Base-by-base conservation (phyloP, 2,329 filamentous ascomycete genomes). In the Plectosphaerella sp. region DNA sequence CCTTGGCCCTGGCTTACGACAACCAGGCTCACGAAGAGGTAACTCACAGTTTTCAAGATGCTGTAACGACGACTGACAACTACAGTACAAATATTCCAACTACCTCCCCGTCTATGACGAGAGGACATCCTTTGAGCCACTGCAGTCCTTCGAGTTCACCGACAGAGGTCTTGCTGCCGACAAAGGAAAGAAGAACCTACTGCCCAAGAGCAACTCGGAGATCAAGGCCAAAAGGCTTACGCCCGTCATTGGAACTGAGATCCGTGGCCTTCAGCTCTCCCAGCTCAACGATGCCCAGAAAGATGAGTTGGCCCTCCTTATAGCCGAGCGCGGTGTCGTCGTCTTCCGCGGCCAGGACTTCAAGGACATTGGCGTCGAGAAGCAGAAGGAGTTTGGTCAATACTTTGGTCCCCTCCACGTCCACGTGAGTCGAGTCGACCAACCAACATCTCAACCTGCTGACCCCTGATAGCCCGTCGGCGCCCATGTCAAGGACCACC, bases 241-340 rank as follows among this genome's bases (percentile, higher is more conserved):
- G 0, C 54, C 52, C 3, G 61, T 64, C 47, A 71, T 74, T 43
- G 71, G 72, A 12, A 73, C 70, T 5, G 72, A 74, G 54, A 68
- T 74, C 43, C 60, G 66, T 5, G 70, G 69, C 1, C 57, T 73
- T 25, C 71, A 73, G 53, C 58, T 74, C 2, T 70, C 67, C 14
- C 58, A 67, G 41, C 62, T 74, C 41, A 68, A 60, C 10, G 64
- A 70, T 53, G 57, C 59, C 39, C 70, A 72, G 49, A 72, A 66
- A 51, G 70, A 75, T 54, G 71, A 75, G 55, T 59, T 74, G 9
- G 72, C 69, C 1, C 61, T 73, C 1, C 58, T 74, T n/a, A 67
- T 72, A 48, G 70, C 71, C 1, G 67, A 72, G 59, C 64, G 69
- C 37, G 66, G 66, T 5, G 68, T 73, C 2, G 68, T 73, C 5